These are phyloP conservation scores for Talaromyces verruculosus DNA, from an alignment of 2,329 filamentous ascomycete genomes.

Conservation along the genomic window DNA sequence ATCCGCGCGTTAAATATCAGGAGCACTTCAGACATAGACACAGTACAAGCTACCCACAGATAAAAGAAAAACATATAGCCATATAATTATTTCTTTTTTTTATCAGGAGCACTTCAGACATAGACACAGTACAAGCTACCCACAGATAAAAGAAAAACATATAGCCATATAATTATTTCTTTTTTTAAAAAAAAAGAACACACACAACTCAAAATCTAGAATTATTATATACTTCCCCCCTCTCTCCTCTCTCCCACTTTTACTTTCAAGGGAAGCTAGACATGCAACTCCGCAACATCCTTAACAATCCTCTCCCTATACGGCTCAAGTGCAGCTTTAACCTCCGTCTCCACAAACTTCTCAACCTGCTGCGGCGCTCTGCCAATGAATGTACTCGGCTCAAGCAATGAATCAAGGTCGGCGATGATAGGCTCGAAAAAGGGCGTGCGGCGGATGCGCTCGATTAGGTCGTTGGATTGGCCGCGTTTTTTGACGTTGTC, in stretches of 20 bases:
- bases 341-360: neutral
- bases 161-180: neutral
- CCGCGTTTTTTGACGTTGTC: slow-evolving; percentile 70
- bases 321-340: neutral
- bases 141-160: neutral
- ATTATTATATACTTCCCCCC: slow-evolving; percentile 1
- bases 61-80: neutral
- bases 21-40: neutral
- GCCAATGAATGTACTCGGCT: slow-evolving; percentile 10
- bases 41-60: neutral
- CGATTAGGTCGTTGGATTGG: slow-evolving; percentile 76
- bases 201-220: neutral
- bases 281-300: slow-evolving; percentile 2
- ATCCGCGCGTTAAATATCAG: neutral
- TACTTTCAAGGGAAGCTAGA: neutral
- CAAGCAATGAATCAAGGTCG: slow-evolving; percentile 14
- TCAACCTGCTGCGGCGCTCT: slow-evolving; percentile 9
- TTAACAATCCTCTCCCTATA: neutral
- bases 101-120: neutral
- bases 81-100: neutral
- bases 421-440: slow-evolving; percentile 59
- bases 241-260: neutral
- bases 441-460: slow-evolving; percentile 67
- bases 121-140: neutral
- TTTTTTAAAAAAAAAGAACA: neutral